A percentile compares a stretch with the other conserved stretches of the same genome.
Conservation (phyloP, 257 asterid genomes). For the Paulownia fortunei region DNA sequence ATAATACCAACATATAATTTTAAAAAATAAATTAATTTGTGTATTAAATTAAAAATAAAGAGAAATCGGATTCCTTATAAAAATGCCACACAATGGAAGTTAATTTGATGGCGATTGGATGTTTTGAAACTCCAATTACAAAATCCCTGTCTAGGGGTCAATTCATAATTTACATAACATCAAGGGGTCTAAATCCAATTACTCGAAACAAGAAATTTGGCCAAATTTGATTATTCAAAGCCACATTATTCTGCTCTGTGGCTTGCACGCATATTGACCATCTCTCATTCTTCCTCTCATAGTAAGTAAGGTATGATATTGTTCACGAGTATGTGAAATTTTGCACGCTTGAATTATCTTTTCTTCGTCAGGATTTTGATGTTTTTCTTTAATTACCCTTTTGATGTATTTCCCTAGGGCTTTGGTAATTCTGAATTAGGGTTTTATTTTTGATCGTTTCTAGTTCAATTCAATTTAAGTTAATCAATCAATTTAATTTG, state of each 20-base stretch:
- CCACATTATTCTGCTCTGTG: background rate
- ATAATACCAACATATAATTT: too few relatives aligned
- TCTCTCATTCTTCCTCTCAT: slow-evolving; percentile 1
- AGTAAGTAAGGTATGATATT: slow-evolving; percentile 10
- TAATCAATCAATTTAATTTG: background rate
- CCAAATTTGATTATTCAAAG: background rate
- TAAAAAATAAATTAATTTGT: too few relatives aligned
- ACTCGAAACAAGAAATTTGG: background rate
- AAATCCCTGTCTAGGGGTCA: background rate
- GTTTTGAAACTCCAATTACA: background rate
- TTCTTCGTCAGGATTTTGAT: background rate
- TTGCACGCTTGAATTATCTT: background rate
- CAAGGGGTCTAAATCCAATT: background rate
- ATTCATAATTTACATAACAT: background rate
- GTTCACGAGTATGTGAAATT: background rate
- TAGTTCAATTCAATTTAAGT: background rate
- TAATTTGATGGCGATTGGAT: too few relatives aligned
- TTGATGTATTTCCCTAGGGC: background rate
- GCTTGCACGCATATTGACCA: slow-evolving; percentile 24
- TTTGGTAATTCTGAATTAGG: background rate
- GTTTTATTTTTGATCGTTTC: background rate
- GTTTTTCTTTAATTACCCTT: background rate
- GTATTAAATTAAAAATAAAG: too few relatives aligned
- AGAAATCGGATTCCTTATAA: too few relatives aligned
- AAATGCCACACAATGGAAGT: too few relatives aligned